These are phyloP conservation scores for Mycena galericulata DNA, from an alignment of 768 basidiomycete genomes.

Conservation along the genomic window DNA sequence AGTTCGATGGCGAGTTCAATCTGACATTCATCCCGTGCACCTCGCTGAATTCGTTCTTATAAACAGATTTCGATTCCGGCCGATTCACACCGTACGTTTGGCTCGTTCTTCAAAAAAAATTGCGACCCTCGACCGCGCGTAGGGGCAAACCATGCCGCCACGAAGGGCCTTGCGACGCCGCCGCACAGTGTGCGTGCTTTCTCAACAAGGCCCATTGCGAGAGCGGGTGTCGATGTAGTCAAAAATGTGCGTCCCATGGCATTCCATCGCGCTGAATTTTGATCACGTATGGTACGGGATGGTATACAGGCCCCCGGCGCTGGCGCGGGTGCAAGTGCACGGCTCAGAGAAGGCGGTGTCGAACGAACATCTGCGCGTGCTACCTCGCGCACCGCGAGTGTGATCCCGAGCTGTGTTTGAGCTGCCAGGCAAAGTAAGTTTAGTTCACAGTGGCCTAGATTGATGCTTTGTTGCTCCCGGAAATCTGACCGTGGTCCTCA, in stretches of 20 bases:
- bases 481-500: too few species aligned
- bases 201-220: conserved; percentile 65
- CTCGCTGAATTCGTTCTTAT: background rate
- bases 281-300: too few species aligned
- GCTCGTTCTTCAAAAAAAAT: background rate
- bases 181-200: conserved; percentile 61
- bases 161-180: conserved; percentile 62
- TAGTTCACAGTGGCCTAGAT: too few species aligned
- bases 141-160: conserved; percentile 68
- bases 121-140: background rate
- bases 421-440: conserved; percentile 63
- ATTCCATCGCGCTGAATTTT: background rate
- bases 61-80: conserved; percentile 25
- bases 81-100: conserved; percentile 43
- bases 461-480: too few species aligned
- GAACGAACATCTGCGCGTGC: conserved; percentile 65
- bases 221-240: conserved; percentile 64
- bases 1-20: conserved; percentile 9
- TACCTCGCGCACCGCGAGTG: conserved; percentile 66
- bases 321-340: conserved; percentile 70
- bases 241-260: conserved; percentile 55
- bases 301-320: conserved; percentile 69
- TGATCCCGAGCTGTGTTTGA: conserved; percentile 71
- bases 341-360: conserved; percentile 45
- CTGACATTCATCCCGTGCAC: too few species aligned